Conservation (phyloP, 371 early-diverging fungal genomes). For the Capillidium rhysosporum region DNA sequence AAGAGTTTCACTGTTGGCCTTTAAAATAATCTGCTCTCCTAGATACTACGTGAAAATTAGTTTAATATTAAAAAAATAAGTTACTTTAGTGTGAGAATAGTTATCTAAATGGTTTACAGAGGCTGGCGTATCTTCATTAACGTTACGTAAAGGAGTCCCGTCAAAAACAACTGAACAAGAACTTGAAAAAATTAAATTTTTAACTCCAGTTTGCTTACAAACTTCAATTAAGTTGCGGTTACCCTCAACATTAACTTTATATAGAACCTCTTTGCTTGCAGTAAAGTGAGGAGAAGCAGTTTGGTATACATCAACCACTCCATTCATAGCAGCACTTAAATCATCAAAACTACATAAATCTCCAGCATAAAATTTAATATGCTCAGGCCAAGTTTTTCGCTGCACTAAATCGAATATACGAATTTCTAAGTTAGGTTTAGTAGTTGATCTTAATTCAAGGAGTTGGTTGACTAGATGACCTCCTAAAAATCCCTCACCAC, state of each 20-base stretch:
- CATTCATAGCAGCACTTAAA: constrained; percentile 5
- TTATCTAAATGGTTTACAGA: constrained; percentile 58
- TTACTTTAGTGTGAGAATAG: constrained; percentile 79
- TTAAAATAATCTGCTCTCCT: constrained; percentile 70
- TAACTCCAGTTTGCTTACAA: constrained; percentile 41
- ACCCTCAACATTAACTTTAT: constrained; percentile 72
- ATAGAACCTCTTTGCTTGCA: constrained; percentile 33
- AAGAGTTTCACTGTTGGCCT: constrained; percentile 44
- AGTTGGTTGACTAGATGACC: constrained; percentile 8
- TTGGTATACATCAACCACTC: constrained; percentile 30
- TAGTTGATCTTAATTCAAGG: neutral
- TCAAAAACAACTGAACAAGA: constrained; percentile 76
- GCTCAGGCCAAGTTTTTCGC: constrained; percentile 1
- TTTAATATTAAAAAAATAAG: neutral
- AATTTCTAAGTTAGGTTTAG: constrained; percentile 3
- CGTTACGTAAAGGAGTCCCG: constrained; percentile 52
- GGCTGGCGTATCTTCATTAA: constrained; percentile 57
- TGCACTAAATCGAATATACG: constrained; percentile 9
- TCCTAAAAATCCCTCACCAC: constrained; percentile 13
- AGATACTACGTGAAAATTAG: constrained; percentile 20
- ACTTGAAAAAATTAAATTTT: constrained; percentile 63
- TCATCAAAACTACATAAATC: constrained; percentile 8
- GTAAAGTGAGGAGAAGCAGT: constrained; percentile 78
- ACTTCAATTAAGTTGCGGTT: constrained; percentile 66
- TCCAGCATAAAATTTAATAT: constrained; percentile 8